A percentile compares a stretch with the other conserved stretches of the same genome.
phyloP scores from a whole-genome alignment of 140 eudicot species.

The Bidens hawaiensis region DNA sequence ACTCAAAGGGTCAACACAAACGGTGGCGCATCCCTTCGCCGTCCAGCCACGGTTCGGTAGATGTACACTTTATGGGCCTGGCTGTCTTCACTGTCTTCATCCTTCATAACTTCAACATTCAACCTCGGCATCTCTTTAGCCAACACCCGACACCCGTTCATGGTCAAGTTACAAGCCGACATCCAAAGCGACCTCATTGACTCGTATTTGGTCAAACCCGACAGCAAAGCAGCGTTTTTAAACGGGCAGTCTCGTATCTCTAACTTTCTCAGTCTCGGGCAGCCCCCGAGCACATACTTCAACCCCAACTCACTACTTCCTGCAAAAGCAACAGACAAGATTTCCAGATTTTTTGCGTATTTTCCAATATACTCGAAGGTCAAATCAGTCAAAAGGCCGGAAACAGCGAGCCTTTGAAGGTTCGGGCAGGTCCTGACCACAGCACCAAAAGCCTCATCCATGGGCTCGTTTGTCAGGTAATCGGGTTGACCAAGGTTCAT shows the following conservation, averaged over 20 bases:
- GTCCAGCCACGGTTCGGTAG: conserved; percentile 75
- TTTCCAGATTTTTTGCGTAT: conserved; percentile 66
- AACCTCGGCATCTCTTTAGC: conserved; percentile 58
- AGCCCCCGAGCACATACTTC: conserved; percentile 52
- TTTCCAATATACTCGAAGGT: conserved; percentile 64
- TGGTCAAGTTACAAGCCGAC: conserved; percentile 66
- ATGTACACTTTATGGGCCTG: conserved; percentile 56
- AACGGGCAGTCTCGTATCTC: conserved; percentile 79
- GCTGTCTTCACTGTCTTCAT: conserved; percentile 41
- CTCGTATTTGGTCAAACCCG: conserved; percentile 51
- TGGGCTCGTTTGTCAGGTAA: conserved; percentile 56
- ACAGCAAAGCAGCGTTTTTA: conserved; percentile 55
- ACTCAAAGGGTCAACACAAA: conserved; percentile 57
- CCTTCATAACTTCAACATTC: conserved; percentile 66
- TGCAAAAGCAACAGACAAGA: conserved; percentile 74
- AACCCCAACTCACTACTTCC: conserved; percentile 66
- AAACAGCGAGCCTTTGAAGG: conserved; percentile 58
- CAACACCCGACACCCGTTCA: conserved; percentile 43
- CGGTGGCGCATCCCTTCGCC: conserved; percentile 64
- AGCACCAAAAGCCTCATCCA: conserved; percentile 82
- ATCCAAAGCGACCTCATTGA: conserved; percentile 79
- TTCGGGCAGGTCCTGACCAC: conserved; percentile 53
- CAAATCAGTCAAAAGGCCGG: conserved; percentile 60
- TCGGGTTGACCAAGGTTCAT: conserved; percentile 70
- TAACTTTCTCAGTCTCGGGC: conserved; percentile 51